These are phyloP conservation scores for Bryoglossum gracile DNA, from an alignment of 495 filamentous ascomycete species.

Conservation along the genomic window DNA sequence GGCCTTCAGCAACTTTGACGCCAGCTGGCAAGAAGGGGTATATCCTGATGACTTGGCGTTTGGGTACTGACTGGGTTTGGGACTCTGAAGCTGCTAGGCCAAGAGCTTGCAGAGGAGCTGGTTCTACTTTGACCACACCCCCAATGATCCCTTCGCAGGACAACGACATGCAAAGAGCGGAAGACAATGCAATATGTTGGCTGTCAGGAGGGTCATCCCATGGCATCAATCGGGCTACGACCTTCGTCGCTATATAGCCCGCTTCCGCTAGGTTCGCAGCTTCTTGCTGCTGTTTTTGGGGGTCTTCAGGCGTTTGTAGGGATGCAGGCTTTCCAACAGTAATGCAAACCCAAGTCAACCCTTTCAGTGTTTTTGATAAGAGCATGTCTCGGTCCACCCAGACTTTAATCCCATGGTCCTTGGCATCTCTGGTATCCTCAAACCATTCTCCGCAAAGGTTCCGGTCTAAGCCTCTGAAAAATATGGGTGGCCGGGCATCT, in stretches of 20 bases:
- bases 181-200: slow-evolving; percentile 69
- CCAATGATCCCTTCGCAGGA: slow-evolving; percentile 68
- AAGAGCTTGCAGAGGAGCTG: slow-evolving; percentile 42
- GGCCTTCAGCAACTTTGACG: slow-evolving; percentile 46
- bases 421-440: slow-evolving; percentile 47
- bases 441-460: slow-evolving; percentile 62
- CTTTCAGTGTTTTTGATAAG: slow-evolving; percentile 58
- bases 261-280: slow-evolving; percentile 45
- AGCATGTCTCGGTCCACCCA: slow-evolving; percentile 80
- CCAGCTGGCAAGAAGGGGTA: slow-evolving; percentile 67
- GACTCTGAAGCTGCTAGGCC: slow-evolving; percentile 44
- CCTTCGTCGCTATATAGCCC: slow-evolving; percentile 54
- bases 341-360: slow-evolving; percentile 63
- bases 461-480: slow-evolving; percentile 71
- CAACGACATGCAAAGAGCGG: slow-evolving; percentile 63
- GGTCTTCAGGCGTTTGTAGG: slow-evolving; percentile 66
- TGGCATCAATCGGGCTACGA: slow-evolving; percentile 64
- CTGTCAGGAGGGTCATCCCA: slow-evolving; percentile 88
- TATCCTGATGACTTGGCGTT: slow-evolving; percentile 54
- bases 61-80: slow-evolving; percentile 9
- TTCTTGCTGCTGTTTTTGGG: slow-evolving; percentile 60
- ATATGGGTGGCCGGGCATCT: slow-evolving; percentile 56
- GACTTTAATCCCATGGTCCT: slow-evolving; percentile 60
- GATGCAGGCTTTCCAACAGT: slow-evolving; percentile 75
- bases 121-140: slow-evolving; percentile 78